Percentiles rank a stretch among this genome's conserved stretches.
Conservation (phyloP, 2,329 filamentous ascomycete genomes). For the Xylaria hypoxylon region DNA sequence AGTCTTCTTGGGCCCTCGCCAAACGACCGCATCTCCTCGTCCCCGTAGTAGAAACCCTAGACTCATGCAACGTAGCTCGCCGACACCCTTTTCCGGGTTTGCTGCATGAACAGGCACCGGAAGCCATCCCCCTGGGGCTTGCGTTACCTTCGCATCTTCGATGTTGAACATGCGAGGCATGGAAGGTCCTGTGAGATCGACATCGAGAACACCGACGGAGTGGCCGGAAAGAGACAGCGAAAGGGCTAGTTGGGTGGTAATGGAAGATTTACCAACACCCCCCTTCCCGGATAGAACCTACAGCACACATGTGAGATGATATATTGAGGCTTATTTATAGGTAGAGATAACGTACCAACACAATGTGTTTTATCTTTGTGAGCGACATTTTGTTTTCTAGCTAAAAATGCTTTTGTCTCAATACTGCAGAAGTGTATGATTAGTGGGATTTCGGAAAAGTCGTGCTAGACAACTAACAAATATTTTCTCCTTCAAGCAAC, state of each 20-base stretch:
- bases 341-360: constrained; percentile 68
- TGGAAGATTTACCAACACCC: constrained; percentile 95
- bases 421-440: background rate
- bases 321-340: constrained; percentile 15
- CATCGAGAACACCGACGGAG: constrained; percentile 93
- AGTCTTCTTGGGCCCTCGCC: constrained; percentile 98
- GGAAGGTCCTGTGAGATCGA: constrained; percentile 95
- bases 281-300: constrained; percentile 94
- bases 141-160: constrained; percentile 88
- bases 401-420: background rate
- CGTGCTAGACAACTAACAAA: constrained; percentile 1
- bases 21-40: constrained; percentile 92
- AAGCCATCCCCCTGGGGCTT: constrained; percentile 91
- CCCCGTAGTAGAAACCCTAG: constrained; percentile 88
- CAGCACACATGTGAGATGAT: constrained; percentile 16
- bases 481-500: constrained; percentile 17
- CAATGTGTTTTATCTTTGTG: constrained; percentile 78
- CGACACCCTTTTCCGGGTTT: constrained; percentile 63
- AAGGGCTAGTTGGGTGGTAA: constrained; percentile 95
- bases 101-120: constrained; percentile 84
- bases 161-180: constrained; percentile 95
- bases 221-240: constrained; percentile 86
- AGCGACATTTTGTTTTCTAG: constrained; percentile 67
- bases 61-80: constrained; percentile 85
- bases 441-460: background rate